phyloP scores from a whole-genome alignment of 768 basidiomycete species.

The Pleurotus tuber-regium region DNA sequence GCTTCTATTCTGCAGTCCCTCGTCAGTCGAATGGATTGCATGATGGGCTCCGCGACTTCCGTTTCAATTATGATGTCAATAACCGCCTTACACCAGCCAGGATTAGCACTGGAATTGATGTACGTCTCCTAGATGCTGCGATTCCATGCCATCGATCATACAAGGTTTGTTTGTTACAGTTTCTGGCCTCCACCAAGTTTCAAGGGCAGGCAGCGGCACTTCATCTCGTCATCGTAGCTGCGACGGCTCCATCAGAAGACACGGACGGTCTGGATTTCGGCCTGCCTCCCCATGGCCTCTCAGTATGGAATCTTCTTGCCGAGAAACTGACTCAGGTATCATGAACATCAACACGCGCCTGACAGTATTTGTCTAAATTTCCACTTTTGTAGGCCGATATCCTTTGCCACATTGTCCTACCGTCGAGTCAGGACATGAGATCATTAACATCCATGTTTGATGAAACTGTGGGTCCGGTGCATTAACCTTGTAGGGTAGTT shows the following conservation, averaged over 20 bases:
- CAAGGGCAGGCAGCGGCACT: conserved; percentile 31
- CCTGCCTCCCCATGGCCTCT: conserved; percentile 27
- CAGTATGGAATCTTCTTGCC: conserved; percentile 40
- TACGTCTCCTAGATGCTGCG: conserved; percentile 20
- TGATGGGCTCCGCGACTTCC: conserved; percentile 35
- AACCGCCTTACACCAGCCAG: conserved; percentile 44
- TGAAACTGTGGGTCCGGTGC: conserved; percentile 34
- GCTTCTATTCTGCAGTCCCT: conserved; percentile 24
- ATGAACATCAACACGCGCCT: conserved; percentile 17
- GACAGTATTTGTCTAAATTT: not conserved
- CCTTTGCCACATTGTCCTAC: conserved; percentile 57
- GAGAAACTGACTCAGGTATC: conserved; percentile 45
- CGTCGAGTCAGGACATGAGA: conserved; percentile 42
- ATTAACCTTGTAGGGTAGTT: conserved; percentile 1
- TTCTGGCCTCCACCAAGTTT: conserved; percentile 31
- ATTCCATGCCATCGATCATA: conserved; percentile 11
- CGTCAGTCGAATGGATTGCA: conserved; percentile 41
- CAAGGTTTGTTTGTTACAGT: conserved; percentile 21
- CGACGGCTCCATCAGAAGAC: conserved; percentile 37
- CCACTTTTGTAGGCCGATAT: conserved; percentile 51
- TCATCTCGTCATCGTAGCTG: conserved; percentile 56
- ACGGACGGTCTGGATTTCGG: conserved; percentile 21
- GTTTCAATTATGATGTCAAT: conserved; percentile 38
- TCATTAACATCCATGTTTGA: conserved; percentile 46
- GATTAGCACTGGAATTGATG: conserved; percentile 45